phyloP scores from a whole-genome alignment of 2,329 filamentous ascomycete species.

The Verticillium albo-atrum region DNA sequence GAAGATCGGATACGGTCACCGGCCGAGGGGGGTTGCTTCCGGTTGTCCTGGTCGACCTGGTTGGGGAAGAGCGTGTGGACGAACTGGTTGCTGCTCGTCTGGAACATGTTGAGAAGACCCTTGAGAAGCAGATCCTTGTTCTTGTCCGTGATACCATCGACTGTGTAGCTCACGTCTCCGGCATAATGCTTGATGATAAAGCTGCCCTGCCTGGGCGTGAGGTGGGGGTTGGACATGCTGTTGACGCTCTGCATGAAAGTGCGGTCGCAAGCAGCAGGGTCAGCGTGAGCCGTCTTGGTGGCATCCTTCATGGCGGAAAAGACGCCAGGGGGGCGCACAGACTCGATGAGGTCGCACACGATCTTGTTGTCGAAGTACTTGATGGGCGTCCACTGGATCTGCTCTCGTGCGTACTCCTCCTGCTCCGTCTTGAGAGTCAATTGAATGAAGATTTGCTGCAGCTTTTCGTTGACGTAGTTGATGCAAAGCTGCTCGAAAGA shows the following conservation, averaged over 20 bases:
- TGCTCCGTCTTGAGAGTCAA: conserved; percentile 94
- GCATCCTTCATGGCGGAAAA: conserved; percentile 97
- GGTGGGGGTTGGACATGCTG: conserved; percentile 85
- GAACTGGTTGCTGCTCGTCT: conserved; percentile 78
- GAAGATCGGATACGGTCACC: conserved; percentile 95
- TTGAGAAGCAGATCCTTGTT: conserved; percentile 98
- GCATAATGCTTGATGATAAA: conserved; percentile 99
- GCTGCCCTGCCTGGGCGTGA: conserved; percentile 86
- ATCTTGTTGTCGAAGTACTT: conserved; percentile 99
- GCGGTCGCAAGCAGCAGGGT: conserved; percentile 88
- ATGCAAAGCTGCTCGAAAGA: conserved; percentile 99
- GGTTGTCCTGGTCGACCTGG: conserved; percentile 92
- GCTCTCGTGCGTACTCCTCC: conserved; percentile 91
- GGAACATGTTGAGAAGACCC: conserved; percentile 83
- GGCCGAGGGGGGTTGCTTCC: conserved; percentile 86
- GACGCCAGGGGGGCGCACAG: conserved; percentile 81
- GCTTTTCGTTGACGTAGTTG: conserved; percentile 99
- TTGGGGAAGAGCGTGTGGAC: conserved; percentile 86
- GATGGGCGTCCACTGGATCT: conserved; percentile 98
- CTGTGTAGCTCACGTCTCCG: conserved; percentile 89
- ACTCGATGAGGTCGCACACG: conserved; percentile 94
- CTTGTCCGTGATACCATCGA: conserved; percentile 98
- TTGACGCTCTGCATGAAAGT: conserved; percentile 94
- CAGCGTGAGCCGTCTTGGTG: conserved; percentile 95
- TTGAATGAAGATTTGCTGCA: conserved; percentile 99